phyloP scores from a whole-genome alignment of 139 green algal species.

The Axilococcus clingmanii region DNA sequence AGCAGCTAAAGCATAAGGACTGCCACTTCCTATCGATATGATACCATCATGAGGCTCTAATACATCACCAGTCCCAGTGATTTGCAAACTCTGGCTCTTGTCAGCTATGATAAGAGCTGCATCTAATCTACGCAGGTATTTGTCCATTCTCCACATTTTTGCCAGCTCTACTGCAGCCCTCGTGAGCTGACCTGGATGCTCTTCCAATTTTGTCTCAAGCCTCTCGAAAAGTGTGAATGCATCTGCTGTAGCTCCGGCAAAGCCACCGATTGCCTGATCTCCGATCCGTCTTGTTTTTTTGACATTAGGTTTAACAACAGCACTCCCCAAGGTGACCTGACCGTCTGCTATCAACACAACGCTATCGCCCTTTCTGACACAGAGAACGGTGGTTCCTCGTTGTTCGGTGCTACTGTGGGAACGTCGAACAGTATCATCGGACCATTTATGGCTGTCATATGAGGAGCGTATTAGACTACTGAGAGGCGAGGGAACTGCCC shows the following conservation, averaged over 20 bases:
- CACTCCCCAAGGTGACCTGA: slow-evolving; percentile 68
- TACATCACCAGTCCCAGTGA: slow-evolving; percentile 87
- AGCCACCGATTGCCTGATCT: slow-evolving; percentile 60
- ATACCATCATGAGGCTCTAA: slow-evolving; percentile 81
- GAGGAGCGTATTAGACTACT: background rate
- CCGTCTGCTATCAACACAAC: slow-evolving; percentile 79
- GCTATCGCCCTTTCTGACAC: slow-evolving; percentile 62
- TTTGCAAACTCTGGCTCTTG: slow-evolving; percentile 48
- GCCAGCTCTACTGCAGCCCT: slow-evolving; percentile 81
- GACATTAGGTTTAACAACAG: slow-evolving; percentile 83
- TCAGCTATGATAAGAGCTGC: slow-evolving; percentile 80
- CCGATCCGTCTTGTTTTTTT: slow-evolving; percentile 62
- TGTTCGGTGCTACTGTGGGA: slow-evolving; percentile 1
- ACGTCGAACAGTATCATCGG: too few species aligned
- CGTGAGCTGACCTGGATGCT: slow-evolving; percentile 79
- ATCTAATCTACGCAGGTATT: slow-evolving; percentile 78
- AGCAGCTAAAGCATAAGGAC: slow-evolving; percentile 64
- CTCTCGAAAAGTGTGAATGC: slow-evolving; percentile 85
- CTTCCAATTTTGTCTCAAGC: slow-evolving; percentile 77
- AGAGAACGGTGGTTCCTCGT: slow-evolving; percentile 67
- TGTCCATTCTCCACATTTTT: slow-evolving; percentile 90
- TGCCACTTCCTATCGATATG: slow-evolving; percentile 70
- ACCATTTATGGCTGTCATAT: too few species aligned
- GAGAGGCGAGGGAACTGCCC: background rate
- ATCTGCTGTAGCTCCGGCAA: slow-evolving; percentile 78